Conservation (phyloP, 169 alveolate genomes). For the Plasmodium reichenowi region DNA sequence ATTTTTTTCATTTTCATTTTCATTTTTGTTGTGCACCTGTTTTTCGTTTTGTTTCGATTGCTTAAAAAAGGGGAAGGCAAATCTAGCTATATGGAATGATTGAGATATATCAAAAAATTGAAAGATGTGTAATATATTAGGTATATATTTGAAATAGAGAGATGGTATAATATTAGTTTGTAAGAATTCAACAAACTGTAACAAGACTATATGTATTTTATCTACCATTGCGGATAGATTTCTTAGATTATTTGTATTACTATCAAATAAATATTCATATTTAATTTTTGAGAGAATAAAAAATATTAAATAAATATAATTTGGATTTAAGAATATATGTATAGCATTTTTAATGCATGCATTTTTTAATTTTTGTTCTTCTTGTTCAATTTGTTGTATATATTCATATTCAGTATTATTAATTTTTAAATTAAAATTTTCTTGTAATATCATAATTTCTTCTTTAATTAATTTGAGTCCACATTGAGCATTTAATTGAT, state of each 20-base stretch:
- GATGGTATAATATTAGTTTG: slow-evolving; percentile 30
- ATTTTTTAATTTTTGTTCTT: slow-evolving; percentile 28
- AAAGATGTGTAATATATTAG: slow-evolving; percentile 20
- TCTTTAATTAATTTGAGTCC: slow-evolving; percentile 24
- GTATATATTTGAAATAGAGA: slow-evolving; percentile 22
- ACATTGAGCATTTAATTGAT: slow-evolving; percentile 67
- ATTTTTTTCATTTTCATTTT: neutral
- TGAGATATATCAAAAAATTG: slow-evolving; percentile 51
- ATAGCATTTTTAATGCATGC: slow-evolving; percentile 30
- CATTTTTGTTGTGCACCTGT: neutral
- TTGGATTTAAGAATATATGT: slow-evolving; percentile 18
- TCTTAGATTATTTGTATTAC: slow-evolving; percentile 55
- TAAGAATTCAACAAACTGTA: slow-evolving; percentile 39
- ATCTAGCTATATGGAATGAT: slow-evolving; percentile 32
- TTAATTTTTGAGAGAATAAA: slow-evolving; percentile 44
- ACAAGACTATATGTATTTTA: slow-evolving; percentile 33
- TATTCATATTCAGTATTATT: slow-evolving; percentile 46
- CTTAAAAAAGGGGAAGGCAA: slow-evolving; percentile 38
- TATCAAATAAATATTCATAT: slow-evolving; percentile 63
- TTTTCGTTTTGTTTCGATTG: neutral
- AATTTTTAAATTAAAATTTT: slow-evolving; percentile 24
- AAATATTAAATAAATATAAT: slow-evolving; percentile 28
- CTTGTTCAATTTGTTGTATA: slow-evolving; percentile 34
- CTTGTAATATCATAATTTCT: slow-evolving; percentile 54
- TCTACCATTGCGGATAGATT: slow-evolving; percentile 34